Conservation (phyloP, 176 grass and related monocot genomes). For the Avena eriantha region DNA sequence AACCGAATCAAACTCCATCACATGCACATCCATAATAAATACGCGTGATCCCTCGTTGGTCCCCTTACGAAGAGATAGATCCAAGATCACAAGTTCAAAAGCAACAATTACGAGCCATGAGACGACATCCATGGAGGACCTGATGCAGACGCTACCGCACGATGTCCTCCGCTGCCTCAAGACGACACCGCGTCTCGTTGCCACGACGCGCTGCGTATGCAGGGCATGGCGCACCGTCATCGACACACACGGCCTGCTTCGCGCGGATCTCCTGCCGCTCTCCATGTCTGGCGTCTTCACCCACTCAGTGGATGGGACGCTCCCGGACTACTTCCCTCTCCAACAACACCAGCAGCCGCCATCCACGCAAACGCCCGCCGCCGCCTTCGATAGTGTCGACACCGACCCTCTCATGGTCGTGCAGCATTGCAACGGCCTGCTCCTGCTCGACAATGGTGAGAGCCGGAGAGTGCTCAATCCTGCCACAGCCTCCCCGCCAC, state of each 20-base stretch:
- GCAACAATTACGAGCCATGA: no score
- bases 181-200: background rate
- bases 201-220: background rate
- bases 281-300: background rate
- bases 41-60: no score
- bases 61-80: no score
- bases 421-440: background rate
- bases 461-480: background rate
- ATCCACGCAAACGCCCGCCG: background rate
- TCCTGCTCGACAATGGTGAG: background rate
- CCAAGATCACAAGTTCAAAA: no score
- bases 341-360: background rate
- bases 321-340: background rate
- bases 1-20: no score
- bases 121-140: background rate
- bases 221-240: background rate
- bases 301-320: background rate
- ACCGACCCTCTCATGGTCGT: background rate
- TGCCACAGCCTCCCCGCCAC: background rate
- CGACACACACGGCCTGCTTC: background rate
- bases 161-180: background rate
- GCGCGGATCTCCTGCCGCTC: background rate
- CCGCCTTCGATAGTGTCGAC: background rate
- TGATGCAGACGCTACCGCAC: background rate
- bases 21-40: no score